Evolutionary conservation across 148 eudicot species (phyloP), one percentile per base, ranked within the genome.

Genomic region (Nyssa sinensis): DNA sequence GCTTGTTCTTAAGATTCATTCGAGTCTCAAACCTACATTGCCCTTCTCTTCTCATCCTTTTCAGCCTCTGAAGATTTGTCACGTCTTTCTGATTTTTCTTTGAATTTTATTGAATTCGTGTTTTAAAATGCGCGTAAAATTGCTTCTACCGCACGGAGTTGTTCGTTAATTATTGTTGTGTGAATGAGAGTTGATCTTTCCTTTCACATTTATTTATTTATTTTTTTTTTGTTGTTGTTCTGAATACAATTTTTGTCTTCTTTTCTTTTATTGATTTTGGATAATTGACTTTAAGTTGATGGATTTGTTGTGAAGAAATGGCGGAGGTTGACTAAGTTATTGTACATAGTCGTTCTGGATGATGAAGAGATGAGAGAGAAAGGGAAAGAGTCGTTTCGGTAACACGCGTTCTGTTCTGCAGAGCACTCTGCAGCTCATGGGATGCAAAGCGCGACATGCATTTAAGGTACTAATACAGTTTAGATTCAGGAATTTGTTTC

Each of bases 401-500:
- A n/a, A 95, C 64, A 95, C 98, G 70, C 97, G 97, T 66, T 84
- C 97, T 2, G 91, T 92, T 44, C 81, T 95, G 76, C 96, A 90
- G 82, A 90, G 91, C 80, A 89, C 98, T 78, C 85, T 95, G 81
- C 98, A 95, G 75, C 90, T 92, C 74, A 95, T 95, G 97, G 97
- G 98, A 11, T 95, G 98, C 81, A 95, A 95, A 84, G 88, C 98
- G 75, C 93, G 97, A 25, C 98, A 95, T 74, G 94, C 98, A 32
- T 95, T 95, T 73, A 95, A 95, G 96, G 98, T 94, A 4, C 16
- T 16, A 10, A 58, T 7, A 0, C 19, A 17, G 16, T 59, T 65
- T 39, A 25, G 17, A 12, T 29, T 57, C 55, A 25, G n/a, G 7
- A n/a, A 11, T 41, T 21, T 49, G 11, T n/a, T 73, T 62, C 35